These are phyloP conservation scores for Entamoeba invadens DNA, from an alignment of 208 protist genomes.

Conservation along the genomic window DNA sequence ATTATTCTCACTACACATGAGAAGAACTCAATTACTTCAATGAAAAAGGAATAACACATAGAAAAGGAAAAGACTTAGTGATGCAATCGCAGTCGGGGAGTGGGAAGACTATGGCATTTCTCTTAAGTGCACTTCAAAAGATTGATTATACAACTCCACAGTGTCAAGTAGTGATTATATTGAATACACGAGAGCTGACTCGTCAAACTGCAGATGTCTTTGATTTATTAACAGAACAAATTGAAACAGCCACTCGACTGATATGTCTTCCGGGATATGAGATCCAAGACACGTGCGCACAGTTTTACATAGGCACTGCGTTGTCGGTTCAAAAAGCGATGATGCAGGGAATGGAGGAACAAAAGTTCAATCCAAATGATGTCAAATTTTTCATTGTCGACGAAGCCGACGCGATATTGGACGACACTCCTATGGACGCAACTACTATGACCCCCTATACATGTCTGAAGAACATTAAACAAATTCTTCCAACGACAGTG, in stretches of 20 bases:
- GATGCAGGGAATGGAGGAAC: background rate
- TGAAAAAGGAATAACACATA: background rate
- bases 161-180: background rate
- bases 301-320: background rate
- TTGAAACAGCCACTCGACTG: background rate
- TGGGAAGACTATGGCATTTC: background rate
- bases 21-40: no score
- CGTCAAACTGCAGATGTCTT: background rate
- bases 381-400: background rate
- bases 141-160: background rate
- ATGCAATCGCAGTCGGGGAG: background rate
- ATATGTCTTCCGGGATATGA: background rate
- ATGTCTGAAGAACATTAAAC: background rate
- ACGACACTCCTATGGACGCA: background rate
- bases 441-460: background rate
- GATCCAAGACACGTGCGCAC: background rate
- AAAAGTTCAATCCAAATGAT: background rate
- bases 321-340: background rate
- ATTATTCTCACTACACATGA: no score
- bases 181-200: background rate
- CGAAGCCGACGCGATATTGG: background rate
- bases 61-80: background rate
- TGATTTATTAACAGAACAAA: background rate
- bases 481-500: background rate
- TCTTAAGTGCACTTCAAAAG: background rate